A percentile compares a stretch with the other conserved stretches of the same genome.
Evolutionary conservation across 2,329 filamentous ascomycete species (phyloP).

Genomic region (Aspergillus ochraceus): DNA sequence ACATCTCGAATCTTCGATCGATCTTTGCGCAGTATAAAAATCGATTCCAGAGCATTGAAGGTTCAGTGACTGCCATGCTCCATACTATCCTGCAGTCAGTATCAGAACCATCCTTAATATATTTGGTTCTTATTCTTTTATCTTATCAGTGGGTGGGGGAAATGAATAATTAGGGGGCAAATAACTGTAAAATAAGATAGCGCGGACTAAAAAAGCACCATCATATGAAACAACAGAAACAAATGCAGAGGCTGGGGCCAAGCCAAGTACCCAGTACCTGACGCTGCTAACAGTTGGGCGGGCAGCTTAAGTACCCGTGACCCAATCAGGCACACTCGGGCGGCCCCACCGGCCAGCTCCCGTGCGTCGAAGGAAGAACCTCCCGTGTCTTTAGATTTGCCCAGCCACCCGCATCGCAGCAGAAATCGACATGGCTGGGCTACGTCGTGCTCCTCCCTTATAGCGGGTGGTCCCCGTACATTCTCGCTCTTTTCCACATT

Average conservation of each 20-base stretch:
- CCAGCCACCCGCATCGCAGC: constrained; percentile 15
- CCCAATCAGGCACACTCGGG: constrained; percentile 9
- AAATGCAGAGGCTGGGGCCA: constrained; percentile 15
- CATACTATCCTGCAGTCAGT: too few species aligned
- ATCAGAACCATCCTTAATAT: too few species aligned
- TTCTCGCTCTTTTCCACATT: not conserved
- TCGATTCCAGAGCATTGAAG: too few species aligned
- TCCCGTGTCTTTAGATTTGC: not conserved
- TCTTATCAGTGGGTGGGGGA: too few species aligned
- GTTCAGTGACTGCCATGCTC: too few species aligned
- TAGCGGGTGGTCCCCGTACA: not conserved
- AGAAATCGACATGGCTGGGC: constrained; percentile 22
- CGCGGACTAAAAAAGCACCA: too few species aligned
- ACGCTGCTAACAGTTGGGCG: constrained; percentile 6
- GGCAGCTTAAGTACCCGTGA: constrained; percentile 16
- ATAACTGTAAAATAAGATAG: too few species aligned
- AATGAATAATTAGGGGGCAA: too few species aligned
- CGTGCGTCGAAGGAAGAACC: not conserved
- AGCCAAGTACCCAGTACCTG: constrained; percentile 5
- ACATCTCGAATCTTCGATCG: too few species aligned
- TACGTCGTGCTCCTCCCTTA: constrained; percentile 12
- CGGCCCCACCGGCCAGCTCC: not conserved
- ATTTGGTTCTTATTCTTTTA: too few species aligned
- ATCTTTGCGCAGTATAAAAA: too few species aligned
- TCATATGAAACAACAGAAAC: not conserved